Base-by-base conservation (phyloP, 1,139 yeast species). In the Taphrina sp. region DNA sequence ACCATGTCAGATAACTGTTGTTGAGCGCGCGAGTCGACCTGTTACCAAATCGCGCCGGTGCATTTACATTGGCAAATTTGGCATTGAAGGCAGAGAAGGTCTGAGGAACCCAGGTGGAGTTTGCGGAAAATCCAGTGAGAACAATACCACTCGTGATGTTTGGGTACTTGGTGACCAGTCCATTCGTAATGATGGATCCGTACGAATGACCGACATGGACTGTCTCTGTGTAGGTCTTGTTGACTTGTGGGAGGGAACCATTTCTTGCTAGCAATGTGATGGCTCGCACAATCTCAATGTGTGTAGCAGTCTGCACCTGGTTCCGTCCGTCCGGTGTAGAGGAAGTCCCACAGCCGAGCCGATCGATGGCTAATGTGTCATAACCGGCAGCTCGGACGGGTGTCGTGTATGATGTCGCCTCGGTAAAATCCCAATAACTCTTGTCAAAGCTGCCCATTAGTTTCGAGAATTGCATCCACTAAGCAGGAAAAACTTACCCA, bases 151-250 rank as follows among this genome's bases (percentile, higher is more conserved):
- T 20, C 7, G 46, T 24, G 22, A 31, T 43, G 26, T 51, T 42
- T 16, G 55, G 55, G 31, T 42, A 22, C 49, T n/a, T 31, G 41
- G 31, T 49, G n/a, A 41, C 46, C 5, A 51, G 35, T 16, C 55
- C 55, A 16, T 38, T 41, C 14, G 55, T 35, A 19, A 38, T 31
- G 34, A 51, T 51, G 38, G 55, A 51, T 8, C 55, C 55, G 37
- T 31, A 51, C 8, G 55, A 51, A 42, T 51, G 55, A n/a, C 55
- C 55, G 24, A 51, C 55, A 24, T 41, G 47, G 17, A 51, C 49
- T 16, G 36, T 36, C 3, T 42, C 24, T 14, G 38, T 34, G 35
- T 14, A 51, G 24, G 38, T 34, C 35, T 14, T 41, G 35, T 22
- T 35, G 19, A 26, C 29, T 12, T 28, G 42, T 5, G 22, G 37